Evolutionary conservation across 192 early-diverging fungal genomes (phyloP), one percentile per base, ranked within the genome.

Genomic region (Podila horticola): DNA sequence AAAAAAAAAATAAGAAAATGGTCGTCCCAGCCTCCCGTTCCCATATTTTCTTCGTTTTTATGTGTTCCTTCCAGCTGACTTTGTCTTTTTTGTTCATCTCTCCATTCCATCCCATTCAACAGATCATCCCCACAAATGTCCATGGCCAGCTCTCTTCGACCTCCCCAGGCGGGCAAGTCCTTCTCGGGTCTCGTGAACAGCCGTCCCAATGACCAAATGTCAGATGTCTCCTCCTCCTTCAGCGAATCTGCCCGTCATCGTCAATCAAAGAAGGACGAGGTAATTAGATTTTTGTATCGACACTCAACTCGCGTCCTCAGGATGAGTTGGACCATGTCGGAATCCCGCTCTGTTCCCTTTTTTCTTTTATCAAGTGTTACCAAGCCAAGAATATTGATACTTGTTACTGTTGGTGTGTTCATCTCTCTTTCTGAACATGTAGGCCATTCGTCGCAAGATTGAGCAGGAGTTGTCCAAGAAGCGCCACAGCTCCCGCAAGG

Each of bases 401-500:
- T 41, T 45, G 8, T 15, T 13, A 13, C 2, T 45, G 41, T 15
- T 13, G 41, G 15, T 45, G 41, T 45, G 26, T 34, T 34, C 62
- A 24, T 62, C n/a, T 29, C 12, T n/a, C n/a, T n/a, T n/a, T 26
- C 24, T 34, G 8, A 34, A 28, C 28, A 61, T 17, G 13, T 66
- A 84, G 83, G 76, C 76, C 5, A 94, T 94, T 63, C 90, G 93
- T 58, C 91, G 92, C 83, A 94, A 92, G 83, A 87, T 91, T 62
- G 93, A 92, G 72, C 85, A 90, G 30, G 93, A 92, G 63, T 82
- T 94, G 19, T 90, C 85, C 74, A 91, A 89, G 77, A 92, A 91
- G 82, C 72, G 83, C 52, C 75, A 81, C 49, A 74, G 67, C 63
- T 71, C 82, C 20, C 72, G 66, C 75, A 82, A 74, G 63, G 67